These are phyloP conservation scores for Nectriaceae sp. DNA, from an alignment of 2,329 filamentous ascomycete genomes.

Conservation along the genomic window DNA sequence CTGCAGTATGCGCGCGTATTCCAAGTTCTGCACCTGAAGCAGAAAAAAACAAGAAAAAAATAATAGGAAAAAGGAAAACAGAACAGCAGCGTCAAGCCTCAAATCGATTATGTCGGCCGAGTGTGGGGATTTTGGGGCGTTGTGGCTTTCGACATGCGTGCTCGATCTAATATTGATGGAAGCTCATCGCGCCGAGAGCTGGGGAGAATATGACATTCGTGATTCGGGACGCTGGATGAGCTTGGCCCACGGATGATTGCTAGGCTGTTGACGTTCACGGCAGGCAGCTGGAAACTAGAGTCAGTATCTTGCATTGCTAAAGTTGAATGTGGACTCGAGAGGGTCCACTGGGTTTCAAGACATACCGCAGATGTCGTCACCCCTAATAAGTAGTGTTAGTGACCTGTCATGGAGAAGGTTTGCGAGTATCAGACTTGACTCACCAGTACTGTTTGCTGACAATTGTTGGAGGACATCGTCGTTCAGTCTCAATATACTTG, in stretches of 20 bases:
- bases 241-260: conserved; percentile 40
- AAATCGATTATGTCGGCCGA: not conserved
- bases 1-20: not conserved
- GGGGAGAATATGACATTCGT: conserved; percentile 27
- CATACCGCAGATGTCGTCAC: conserved; percentile 48
- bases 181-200: conserved; percentile 32
- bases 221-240: conserved; percentile 37
- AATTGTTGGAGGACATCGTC: conserved; percentile 44
- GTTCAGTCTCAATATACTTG: conserved; percentile 47
- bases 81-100: not conserved
- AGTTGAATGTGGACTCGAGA: conserved; percentile 11
- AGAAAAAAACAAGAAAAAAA: not conserved
- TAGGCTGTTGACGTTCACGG: conserved; percentile 41
- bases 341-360: conserved; percentile 14
- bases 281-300: conserved; percentile 35
- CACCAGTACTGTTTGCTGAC: conserved; percentile 50
- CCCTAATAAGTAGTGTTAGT: conserved; percentile 35
- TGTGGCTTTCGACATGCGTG: not conserved
- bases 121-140: not conserved
- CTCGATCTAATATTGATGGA: not conserved
- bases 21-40: not conserved
- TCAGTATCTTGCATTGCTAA: conserved; percentile 22
- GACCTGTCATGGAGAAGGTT: conserved; percentile 5
- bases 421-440: conserved; percentile 19
- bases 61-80: not conserved